phyloP scores from a whole-genome alignment of 768 basidiomycete genomes.

The Leucocoprinus leucothites region DNA sequence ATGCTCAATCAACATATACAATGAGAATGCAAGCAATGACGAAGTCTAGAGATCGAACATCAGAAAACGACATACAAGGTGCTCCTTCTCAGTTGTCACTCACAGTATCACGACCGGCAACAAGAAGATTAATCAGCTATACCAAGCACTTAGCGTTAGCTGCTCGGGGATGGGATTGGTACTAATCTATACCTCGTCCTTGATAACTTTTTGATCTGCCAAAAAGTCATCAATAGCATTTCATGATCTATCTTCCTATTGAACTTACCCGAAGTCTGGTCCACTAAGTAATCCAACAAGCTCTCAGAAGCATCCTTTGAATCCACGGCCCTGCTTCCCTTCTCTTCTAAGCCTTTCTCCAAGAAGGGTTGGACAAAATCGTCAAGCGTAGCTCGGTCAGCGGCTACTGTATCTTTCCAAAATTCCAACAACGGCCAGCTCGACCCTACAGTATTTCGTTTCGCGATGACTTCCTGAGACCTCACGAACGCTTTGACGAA shows the following conservation, averaged over 20 bases:
- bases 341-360: slow-evolving; percentile 12
- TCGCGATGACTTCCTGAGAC: slow-evolving; percentile 30
- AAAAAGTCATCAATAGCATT: not conserved
- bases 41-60: slow-evolving; percentile 27
- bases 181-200: not conserved
- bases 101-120: not conserved
- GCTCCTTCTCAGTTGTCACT: not conserved
- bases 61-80: not conserved
- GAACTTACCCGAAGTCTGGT: slow-evolving; percentile 8
- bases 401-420: slow-evolving; percentile 13
- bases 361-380: slow-evolving; percentile 17
- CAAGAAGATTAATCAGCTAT: not conserved
- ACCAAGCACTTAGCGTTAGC: not conserved
- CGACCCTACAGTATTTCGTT: slow-evolving; percentile 32
- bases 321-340: not conserved
- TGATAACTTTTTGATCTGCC: not conserved
- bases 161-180: no score
- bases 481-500: slow-evolving; percentile 46
- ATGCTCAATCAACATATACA: slow-evolving; percentile 38
- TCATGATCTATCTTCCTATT: not conserved
- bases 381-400: slow-evolving; percentile 11
- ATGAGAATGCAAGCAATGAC: slow-evolving; percentile 34
- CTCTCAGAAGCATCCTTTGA: not conserved
- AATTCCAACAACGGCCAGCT: slow-evolving; percentile 25
- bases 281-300: slow-evolving; percentile 15